Evolutionary conservation across 495 filamentous ascomycete species (phyloP).

Genomic region (Penicillium herquei): DNA sequence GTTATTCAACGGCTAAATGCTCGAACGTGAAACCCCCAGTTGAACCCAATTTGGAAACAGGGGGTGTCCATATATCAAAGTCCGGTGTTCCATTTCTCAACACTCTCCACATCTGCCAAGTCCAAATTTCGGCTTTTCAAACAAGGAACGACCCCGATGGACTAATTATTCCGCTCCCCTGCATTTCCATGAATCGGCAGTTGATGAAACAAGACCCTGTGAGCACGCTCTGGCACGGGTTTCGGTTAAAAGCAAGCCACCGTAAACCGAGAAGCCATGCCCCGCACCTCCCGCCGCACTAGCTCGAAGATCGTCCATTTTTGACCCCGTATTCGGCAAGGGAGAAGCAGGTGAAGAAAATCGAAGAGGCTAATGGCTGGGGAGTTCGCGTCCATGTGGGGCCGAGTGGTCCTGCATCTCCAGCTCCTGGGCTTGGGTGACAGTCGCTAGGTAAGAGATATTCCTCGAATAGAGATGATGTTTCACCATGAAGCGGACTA

Average conservation of each 20-base stretch:
- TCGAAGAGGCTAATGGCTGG: background rate
- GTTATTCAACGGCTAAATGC: no score
- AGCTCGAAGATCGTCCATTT: background rate
- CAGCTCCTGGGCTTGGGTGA: background rate
- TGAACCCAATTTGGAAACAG: no score
- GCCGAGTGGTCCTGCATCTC: background rate
- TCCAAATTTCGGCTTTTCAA: background rate
- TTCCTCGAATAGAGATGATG: constrained; percentile 8
- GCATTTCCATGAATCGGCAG: constrained; percentile 14
- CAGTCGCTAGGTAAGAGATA: background rate
- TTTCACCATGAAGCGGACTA: background rate
- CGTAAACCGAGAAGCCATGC: no score
- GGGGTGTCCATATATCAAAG: no score
- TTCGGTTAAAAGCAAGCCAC: no score
- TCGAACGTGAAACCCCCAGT: no score
- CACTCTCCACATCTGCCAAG: no score
- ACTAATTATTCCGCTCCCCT: background rate
- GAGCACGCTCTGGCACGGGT: no score
- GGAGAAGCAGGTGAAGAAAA: background rate
- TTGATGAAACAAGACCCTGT: background rate
- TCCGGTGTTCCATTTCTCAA: no score
- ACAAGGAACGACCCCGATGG: background rate
- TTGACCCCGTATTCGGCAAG: background rate
- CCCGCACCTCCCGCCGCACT: no score
- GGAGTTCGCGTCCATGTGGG: background rate